Base-by-base conservation (phyloP, 345 rosid species). In the Clausena lansium region DNA sequence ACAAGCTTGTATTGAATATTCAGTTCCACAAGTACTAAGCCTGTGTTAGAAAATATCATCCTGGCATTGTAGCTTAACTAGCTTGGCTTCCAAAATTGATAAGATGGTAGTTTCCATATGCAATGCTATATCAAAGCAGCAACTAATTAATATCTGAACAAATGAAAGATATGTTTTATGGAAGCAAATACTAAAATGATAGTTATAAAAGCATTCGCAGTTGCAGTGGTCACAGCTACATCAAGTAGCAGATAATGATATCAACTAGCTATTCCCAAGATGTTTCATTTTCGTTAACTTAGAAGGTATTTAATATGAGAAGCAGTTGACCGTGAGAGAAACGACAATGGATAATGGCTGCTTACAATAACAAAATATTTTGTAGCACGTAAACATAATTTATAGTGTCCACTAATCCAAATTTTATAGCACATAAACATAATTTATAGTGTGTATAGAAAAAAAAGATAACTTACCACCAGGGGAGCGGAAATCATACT, bases 401-500 rank as follows among this genome's bases (percentile, higher is more conserved):
- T 45, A 13, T 3, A 11, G 5, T 14, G 22, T 27, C 30, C 11
- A 30, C 61, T 22, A 52, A 52, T 32, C 19, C 5, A 71, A 55
- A 41, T 22, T 19, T 38, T 70, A 28, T 9, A 19, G 50, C 17
- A 45, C 50, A 45, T 45, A 45, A 13, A 39, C 27, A 67, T 38
- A 20, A 67, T 24, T 47, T 45, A 13, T 3, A 11, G 5, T 14
- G 50, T 17, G 13, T 13, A 11, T 45, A 45, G 1, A 30, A 54
- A 20, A 20, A 15, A 32, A 27, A 13, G 22, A 73, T 69, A 63
- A 19, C 52, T 83, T 89, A 95, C 98, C 98, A 73, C 95, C 88
- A 69, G 90, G 88, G 47, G 98, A 95, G 68, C 97, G 90, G 83
- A 95, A 95, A 79, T 93, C 98, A 85, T 95, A 94, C 20, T 87